phyloP scores from a whole-genome alignment of 2,329 filamentous ascomycete genomes.

The Sporothrix pallida region DNA sequence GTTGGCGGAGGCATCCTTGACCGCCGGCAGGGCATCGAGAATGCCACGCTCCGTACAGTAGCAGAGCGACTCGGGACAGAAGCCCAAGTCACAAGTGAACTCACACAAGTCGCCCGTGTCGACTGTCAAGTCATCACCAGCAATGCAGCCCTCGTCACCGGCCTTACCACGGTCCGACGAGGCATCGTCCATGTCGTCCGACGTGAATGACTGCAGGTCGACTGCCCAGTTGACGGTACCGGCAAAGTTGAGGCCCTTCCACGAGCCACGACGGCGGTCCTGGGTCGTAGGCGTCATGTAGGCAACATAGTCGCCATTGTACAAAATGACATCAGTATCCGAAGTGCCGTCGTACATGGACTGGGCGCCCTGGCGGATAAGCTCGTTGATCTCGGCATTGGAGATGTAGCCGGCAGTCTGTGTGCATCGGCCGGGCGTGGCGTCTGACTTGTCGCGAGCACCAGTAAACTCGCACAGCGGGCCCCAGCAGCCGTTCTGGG shows the following conservation, averaged over 20 bases:
- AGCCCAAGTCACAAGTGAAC: conserved; percentile 35
- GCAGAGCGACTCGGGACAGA: conserved; percentile 38
- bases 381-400: conserved; percentile 45
- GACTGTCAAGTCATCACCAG: conserved; percentile 11
- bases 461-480: conserved; percentile 37
- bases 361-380: conserved; percentile 37
- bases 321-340: conserved; percentile 27
- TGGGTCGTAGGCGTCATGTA: conserved; percentile 25
- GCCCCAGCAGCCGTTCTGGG: conserved; percentile 40
- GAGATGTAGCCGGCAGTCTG: conserved; percentile 45
- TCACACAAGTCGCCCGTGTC: conserved; percentile 35
- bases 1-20: conserved; percentile 28
- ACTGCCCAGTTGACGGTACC: conserved; percentile 33
- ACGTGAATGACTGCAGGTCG: conserved; percentile 26
- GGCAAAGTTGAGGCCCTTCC: conserved; percentile 26
- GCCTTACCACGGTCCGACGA: background rate
- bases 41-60: conserved; percentile 37
- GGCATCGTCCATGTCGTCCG: conserved; percentile 16
- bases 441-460: conserved; percentile 31
- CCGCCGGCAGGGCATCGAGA: conserved; percentile 36
- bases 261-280: background rate
- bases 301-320: conserved; percentile 28
- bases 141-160: conserved; percentile 17
- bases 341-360: background rate
- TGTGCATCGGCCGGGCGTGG: conserved; percentile 44